Evolutionary conservation across 2,329 filamentous ascomycete species (phyloP).

Genomic region (Botrytis elliptica): DNA sequence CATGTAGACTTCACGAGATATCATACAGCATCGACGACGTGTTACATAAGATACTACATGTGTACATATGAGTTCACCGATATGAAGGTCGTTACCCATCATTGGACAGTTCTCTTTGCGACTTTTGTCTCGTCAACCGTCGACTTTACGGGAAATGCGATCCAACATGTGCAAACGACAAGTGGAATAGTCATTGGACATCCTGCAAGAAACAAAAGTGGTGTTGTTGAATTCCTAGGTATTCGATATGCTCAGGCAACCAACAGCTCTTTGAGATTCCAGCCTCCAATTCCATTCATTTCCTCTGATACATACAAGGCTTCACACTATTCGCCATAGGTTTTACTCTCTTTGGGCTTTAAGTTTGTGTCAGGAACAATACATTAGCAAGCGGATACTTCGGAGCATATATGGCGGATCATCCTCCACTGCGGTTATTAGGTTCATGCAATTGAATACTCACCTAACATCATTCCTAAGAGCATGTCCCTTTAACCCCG

Average conservation of each 20-base stretch:
- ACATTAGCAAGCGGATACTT: not conserved
- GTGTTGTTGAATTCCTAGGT: slow-evolving; percentile 41
- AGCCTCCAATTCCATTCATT: slow-evolving; percentile 22
- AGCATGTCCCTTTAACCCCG: slow-evolving; percentile 3
- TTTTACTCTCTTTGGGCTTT: not conserved
- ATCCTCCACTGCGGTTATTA: too few species aligned
- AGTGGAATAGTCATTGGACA: slow-evolving; percentile 35
- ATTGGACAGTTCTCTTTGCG: not conserved
- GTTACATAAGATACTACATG: not conserved
- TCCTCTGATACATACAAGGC: slow-evolving; percentile 2
- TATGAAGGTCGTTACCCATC: not conserved
- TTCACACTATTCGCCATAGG: not conserved
- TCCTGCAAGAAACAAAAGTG: slow-evolving; percentile 25
- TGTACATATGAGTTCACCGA: not conserved
- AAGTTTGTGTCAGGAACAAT: not conserved
- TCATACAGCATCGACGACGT: not conserved
- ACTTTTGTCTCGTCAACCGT: not conserved
- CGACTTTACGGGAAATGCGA: too few species aligned
- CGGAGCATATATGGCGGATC: not conserved
- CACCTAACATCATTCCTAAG: slow-evolving; percentile 6
- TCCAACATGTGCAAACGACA: slow-evolving; percentile 27
- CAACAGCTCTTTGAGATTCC: slow-evolving; percentile 42
- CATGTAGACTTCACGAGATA: not conserved
- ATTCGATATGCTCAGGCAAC: slow-evolving; percentile 44
- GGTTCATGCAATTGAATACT: not conserved